A percentile compares a stretch with the other conserved stretches of the same genome.
Conservation (phyloP, 2,329 filamentous ascomycete genomes). For the Hypoxylon rubiginosum region DNA sequence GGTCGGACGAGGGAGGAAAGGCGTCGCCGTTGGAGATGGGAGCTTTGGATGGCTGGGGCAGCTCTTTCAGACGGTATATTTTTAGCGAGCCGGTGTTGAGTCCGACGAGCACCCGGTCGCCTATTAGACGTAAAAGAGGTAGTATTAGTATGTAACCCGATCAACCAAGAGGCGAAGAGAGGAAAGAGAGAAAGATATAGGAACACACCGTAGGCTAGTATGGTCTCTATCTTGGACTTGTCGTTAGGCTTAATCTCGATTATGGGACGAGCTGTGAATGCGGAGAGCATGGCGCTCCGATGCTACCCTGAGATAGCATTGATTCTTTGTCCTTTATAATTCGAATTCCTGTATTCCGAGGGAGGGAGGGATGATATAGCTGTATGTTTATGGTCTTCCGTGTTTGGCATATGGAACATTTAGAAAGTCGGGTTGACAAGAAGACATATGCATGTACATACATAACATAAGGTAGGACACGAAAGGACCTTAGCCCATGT, state of each 20-base stretch:
- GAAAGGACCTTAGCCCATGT: background rate
- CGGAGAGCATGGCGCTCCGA: constrained; percentile 83
- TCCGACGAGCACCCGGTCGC: constrained; percentile 91
- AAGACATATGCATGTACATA: too few relatives aligned
- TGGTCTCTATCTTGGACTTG: constrained; percentile 97
- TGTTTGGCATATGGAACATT: background rate
- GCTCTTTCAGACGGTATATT: constrained; percentile 90
- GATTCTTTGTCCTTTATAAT: constrained; percentile 1
- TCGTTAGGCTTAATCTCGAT: constrained; percentile 96
- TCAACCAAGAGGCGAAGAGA: background rate
- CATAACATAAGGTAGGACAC: too few relatives aligned
- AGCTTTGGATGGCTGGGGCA: constrained; percentile 53
- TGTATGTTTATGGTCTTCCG: background rate
- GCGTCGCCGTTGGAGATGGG: constrained; percentile 52
- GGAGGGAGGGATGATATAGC: background rate
- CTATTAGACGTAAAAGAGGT: constrained; percentile 56
- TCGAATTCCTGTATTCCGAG: background rate
- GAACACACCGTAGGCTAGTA: constrained; percentile 85
- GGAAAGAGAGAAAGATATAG: constrained; percentile 5
- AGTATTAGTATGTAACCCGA: background rate
- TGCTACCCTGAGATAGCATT: constrained; percentile 34
- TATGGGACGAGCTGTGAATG: constrained; percentile 95
- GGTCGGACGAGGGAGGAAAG: constrained; percentile 29
- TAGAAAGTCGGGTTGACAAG: background rate
- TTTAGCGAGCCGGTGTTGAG: constrained; percentile 90